Percentiles rank a stretch among this genome's conserved stretches.
phyloP scores from a whole-genome alignment of 352 stramenopile species.

The Aphanomyces cochlioides region DNA sequence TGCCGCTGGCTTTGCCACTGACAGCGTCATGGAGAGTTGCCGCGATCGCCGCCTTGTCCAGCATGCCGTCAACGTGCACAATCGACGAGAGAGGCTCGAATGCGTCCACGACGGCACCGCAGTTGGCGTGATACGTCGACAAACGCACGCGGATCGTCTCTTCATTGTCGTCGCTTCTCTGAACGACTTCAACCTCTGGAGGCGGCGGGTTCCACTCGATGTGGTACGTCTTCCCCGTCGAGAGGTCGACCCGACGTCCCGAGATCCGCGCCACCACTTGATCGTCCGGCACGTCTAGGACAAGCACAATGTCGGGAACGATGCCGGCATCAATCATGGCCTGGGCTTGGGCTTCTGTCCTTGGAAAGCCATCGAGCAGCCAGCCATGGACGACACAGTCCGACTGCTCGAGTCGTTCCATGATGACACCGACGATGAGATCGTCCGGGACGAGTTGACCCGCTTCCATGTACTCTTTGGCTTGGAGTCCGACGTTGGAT shows the following conservation, averaged over 20 bases:
- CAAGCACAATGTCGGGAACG: slow-evolving; percentile 85
- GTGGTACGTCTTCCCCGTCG: slow-evolving; percentile 93
- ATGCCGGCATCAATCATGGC: slow-evolving; percentile 79
- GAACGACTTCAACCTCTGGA: slow-evolving; percentile 59
- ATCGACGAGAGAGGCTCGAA: slow-evolving; percentile 33
- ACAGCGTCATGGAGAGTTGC: slow-evolving; percentile 32
- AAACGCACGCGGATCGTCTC: slow-evolving; percentile 88
- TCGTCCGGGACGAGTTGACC: slow-evolving; percentile 50
- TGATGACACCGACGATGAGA: slow-evolving; percentile 51
- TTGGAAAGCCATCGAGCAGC: slow-evolving; percentile 91
- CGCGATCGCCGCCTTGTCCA: slow-evolving; percentile 41
- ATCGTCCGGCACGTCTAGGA: slow-evolving; percentile 93
- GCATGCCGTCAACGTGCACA: slow-evolving; percentile 38
- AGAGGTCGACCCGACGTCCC: slow-evolving; percentile 92
- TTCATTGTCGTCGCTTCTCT: slow-evolving; percentile 92
- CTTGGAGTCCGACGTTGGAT: slow-evolving; percentile 37
- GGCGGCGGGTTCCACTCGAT: slow-evolving; percentile 94
- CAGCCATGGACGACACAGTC: slow-evolving; percentile 80
- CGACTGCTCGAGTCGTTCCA: slow-evolving; percentile 63
- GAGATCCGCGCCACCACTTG: slow-evolving; percentile 95
- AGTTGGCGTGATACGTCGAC: slow-evolving; percentile 81
- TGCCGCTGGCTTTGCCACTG: neutral
- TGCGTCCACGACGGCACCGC: slow-evolving; percentile 43
- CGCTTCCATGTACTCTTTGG: slow-evolving; percentile 47
- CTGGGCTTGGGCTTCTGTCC: slow-evolving; percentile 77